Evolutionary conservation across 2,329 filamentous ascomycete species (phyloP), one percentile per base, ranked within the genome.

Genomic region (Balansia obtecta): DNA sequence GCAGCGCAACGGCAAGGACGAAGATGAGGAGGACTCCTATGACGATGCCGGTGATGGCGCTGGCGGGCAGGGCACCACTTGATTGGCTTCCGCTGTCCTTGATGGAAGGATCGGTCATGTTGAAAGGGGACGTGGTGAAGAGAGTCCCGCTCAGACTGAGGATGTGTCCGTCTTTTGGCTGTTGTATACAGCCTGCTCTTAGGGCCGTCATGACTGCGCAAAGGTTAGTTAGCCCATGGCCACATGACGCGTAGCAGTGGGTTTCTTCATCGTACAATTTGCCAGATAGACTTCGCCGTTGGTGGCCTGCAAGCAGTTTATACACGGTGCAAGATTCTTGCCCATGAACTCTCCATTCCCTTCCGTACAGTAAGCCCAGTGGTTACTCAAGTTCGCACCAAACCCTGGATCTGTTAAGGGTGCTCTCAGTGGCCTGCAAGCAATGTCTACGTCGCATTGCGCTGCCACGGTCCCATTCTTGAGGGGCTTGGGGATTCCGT

Each of bases 11-110:
- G 2, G 66, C 68, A 1, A 71, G 66, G 5, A 74, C 37, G 3
- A 79, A 58, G 1, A 71, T 58, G 0, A 75, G 61, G 0, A 65
- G 65, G 5, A 66, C 70, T 12, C 72, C 76, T 0, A 78, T 60
- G 0, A 67, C 68, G 45, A 81, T 79, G 16, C 77, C 77, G 0
- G 73, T 72, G n/a, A 79, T 74, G n/a, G 72, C 71, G 2, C 72
- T 71, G 0, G 69, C 69, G 0, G 71, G 68, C 59, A 79, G 68
- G 12, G 57, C 57, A 3, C 56, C 61, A 2, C 59, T 53, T 1
- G 60, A 55, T 0, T 56, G 53, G 0, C 63, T 45, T 2, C 61
- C 56, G 2, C 64, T 67, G 3, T 59, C 54, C 5, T 58, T 52
- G 3, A 50, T 52, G 13, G 38, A 18, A 0, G 64, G 56, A 0